Conservation (phyloP, 768 basidiomycete genomes). For the Mrakia blollopis region DNA sequence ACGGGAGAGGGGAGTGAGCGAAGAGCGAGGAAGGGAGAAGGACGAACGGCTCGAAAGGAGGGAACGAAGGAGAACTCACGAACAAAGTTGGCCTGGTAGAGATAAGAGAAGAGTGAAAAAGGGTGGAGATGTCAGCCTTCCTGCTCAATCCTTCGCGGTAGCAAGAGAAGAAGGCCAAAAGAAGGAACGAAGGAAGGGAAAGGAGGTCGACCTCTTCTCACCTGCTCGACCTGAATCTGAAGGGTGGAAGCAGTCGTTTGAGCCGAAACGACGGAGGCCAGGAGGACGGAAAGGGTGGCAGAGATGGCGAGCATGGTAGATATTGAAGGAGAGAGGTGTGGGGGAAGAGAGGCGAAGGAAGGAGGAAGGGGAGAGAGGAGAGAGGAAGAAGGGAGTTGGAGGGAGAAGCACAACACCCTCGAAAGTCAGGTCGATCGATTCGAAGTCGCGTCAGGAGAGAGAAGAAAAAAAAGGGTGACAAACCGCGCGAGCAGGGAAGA, state of each 20-base stretch:
- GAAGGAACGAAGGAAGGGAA: not conserved
- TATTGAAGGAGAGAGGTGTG: slow-evolving; percentile 3
- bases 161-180: not conserved
- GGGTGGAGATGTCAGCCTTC: not conserved
- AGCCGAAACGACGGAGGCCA: slow-evolving; percentile 50
- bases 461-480: not conserved
- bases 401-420: not conserved
- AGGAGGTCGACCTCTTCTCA: not conserved
- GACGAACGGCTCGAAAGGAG: not conserved
- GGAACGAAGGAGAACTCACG: slow-evolving; percentile 32
- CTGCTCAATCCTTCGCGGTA: not conserved
- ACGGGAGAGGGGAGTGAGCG: not conserved
- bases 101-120: not conserved
- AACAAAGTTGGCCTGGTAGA: slow-evolving; percentile 56
- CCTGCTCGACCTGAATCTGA: slow-evolving; percentile 56
- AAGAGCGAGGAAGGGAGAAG: slow-evolving; percentile 46
- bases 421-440: not conserved
- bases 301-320: slow-evolving; percentile 33
- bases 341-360: slow-evolving; percentile 35
- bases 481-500: too few relatives aligned
- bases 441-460: not conserved
- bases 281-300: slow-evolving; percentile 38
- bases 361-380: not conserved
- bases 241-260: slow-evolving; percentile 49
- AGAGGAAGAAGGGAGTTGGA: not conserved